Conservation (phyloP, 805 yeast genomes). For the Candida germanica region DNA sequence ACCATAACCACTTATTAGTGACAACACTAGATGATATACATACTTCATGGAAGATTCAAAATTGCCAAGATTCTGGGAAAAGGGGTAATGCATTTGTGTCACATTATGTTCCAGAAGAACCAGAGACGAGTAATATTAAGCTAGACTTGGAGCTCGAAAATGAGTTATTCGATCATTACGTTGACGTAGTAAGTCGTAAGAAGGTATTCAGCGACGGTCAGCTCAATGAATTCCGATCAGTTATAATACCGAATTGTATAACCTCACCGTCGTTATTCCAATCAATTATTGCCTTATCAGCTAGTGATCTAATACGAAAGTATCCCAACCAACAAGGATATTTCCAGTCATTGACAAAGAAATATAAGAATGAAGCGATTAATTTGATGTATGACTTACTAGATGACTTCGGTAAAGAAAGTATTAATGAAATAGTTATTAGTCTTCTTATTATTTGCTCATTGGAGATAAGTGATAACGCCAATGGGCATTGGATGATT, state of each 20-base stretch:
- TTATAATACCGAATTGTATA: conserved; percentile 23
- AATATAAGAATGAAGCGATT: conserved; percentile 27
- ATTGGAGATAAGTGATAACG: conserved; percentile 25
- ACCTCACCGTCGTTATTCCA: conserved; percentile 19
- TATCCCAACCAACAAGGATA: conserved; percentile 4
- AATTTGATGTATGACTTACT: conserved; percentile 22
- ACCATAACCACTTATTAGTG: conserved; percentile 1
- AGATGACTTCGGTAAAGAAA: conserved; percentile 19
- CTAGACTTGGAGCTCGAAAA: conserved; percentile 6
- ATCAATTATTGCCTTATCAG: conserved; percentile 18
- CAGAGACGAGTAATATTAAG: no score
- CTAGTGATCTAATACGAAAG: conserved; percentile 20
- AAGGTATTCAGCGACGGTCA: conserved; percentile 19
- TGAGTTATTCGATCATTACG: conserved; percentile 19
- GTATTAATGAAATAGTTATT: conserved; percentile 22
- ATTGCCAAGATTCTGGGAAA: no score
- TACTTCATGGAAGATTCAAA: no score
- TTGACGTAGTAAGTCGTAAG: conserved; percentile 17
- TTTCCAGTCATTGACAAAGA: conserved; percentile 9
- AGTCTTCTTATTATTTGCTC: conserved; percentile 27
- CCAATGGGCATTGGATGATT: conserved; percentile 25
- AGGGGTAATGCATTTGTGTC: no score
- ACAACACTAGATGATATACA: conserved; percentile 4
- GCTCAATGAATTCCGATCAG: conserved; percentile 21
- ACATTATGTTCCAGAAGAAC: no score